Conservation (phyloP, 2,329 filamentous ascomycete genomes). For the Periconia sp. region DNA sequence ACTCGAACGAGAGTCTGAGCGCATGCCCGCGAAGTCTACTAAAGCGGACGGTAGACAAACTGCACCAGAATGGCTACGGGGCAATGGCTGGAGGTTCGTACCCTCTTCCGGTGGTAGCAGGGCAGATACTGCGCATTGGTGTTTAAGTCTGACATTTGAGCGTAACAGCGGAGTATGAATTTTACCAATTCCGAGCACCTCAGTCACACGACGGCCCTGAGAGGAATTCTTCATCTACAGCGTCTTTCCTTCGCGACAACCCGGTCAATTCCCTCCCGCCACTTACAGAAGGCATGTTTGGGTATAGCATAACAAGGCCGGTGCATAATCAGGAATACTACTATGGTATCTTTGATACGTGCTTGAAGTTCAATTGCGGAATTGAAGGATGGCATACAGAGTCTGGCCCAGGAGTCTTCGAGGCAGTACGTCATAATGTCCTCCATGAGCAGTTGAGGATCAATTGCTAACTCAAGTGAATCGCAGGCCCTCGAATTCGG, state of each 20-base stretch:
- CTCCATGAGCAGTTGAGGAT: no score
- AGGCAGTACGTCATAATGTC: conserved; percentile 66
- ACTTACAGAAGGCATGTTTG: conserved; percentile 93
- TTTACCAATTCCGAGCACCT: conserved; percentile 86
- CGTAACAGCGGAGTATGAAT: conserved; percentile 83
- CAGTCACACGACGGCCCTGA: conserved; percentile 55
- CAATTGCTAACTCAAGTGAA: background rate
- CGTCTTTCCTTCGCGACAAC: conserved; percentile 75
- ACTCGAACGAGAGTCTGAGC: conserved; percentile 72
- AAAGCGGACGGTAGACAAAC: conserved; percentile 69
- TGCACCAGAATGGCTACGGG: conserved; percentile 71
- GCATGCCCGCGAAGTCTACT: conserved; percentile 82
- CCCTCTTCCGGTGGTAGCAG: background rate
- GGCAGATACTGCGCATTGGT: conserved; percentile 18
- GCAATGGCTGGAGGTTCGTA: conserved; percentile 86
- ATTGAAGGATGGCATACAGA: conserved; percentile 98
- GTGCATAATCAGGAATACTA: conserved; percentile 93
- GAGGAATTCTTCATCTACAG: conserved; percentile 71
- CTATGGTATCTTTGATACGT: conserved; percentile 84
- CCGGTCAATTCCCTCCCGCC: conserved; percentile 75
- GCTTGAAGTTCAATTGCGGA: conserved; percentile 76
- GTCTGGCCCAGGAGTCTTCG: conserved; percentile 91
- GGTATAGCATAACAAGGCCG: conserved; percentile 86
- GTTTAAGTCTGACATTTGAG: conserved; percentile 23
- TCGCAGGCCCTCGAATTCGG: conserved; percentile 81